phyloP scores from a whole-genome alignment of 371 early-diverging fungal genomes.

The Mucor saturninus region DNA sequence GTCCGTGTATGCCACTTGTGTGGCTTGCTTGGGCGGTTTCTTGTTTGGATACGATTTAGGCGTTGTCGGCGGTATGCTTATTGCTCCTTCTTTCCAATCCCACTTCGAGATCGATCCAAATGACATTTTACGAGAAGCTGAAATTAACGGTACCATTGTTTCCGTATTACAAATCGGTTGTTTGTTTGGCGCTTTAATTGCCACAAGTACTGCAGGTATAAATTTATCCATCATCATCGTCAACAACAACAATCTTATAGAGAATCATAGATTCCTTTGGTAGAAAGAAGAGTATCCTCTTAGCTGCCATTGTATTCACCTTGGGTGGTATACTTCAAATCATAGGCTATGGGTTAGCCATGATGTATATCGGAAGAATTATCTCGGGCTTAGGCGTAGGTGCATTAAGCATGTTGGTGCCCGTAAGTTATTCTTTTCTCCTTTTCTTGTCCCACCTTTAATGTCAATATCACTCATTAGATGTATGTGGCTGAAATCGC shows the following conservation, averaged over 20 bases:
- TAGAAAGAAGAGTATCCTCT: constrained; percentile 30
- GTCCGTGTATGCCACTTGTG: constrained; percentile 28
- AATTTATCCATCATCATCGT: too few relatives aligned
- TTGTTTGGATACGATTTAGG: constrained; percentile 42
- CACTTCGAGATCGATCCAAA: constrained; percentile 43
- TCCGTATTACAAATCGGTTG: constrained; percentile 42
- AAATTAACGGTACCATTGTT: constrained; percentile 42
- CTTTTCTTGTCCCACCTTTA: neutral
- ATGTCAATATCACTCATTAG: constrained; percentile 1
- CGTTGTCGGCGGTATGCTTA: constrained; percentile 35
- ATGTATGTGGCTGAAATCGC: constrained; percentile 47
- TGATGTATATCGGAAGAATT: constrained; percentile 35
- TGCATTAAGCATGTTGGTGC: constrained; percentile 37
- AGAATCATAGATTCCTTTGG: constrained; percentile 26
- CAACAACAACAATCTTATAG: neutral
- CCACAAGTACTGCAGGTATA: constrained; percentile 35
- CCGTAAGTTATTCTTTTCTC: constrained; percentile 21
- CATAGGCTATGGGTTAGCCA: constrained; percentile 23
- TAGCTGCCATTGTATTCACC: constrained; percentile 23
- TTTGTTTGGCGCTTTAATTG: constrained; percentile 34
- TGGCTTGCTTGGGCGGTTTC: constrained; percentile 37
- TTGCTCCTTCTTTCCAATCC: constrained; percentile 40
- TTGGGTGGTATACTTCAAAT: constrained; percentile 39
- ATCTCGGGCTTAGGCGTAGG: constrained; percentile 41
- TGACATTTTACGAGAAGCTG: constrained; percentile 33